A percentile compares a stretch with the other conserved stretches of the same genome.
These are phyloP conservation scores for Thuidium tamariscinum DNA, from an alignment of 225 moss, liverwort and hornwort genomes.

Conservation along the genomic window DNA sequence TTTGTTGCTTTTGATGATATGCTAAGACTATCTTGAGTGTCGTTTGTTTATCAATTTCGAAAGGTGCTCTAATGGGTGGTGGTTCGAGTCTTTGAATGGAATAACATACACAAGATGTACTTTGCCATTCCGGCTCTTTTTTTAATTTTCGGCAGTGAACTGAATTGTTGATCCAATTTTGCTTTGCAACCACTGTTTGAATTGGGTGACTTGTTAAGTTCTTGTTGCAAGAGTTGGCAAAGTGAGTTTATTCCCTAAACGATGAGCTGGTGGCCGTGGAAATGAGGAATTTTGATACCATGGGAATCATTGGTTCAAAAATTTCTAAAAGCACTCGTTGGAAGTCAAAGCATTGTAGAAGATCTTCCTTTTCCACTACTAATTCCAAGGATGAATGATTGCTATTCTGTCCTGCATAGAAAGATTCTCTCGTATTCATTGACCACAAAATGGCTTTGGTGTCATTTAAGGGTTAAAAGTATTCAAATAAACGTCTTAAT, in stretches of 20 bases:
- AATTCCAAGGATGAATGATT: too few relatives aligned
- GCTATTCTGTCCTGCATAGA: too few relatives aligned
- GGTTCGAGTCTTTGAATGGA: too few relatives aligned
- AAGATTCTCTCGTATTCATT: too few relatives aligned
- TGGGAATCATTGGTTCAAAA: too few relatives aligned
- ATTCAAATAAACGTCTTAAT: background rate
- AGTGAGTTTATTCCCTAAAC: background rate
- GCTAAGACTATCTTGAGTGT: background rate
- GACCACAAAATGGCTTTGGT: too few relatives aligned
- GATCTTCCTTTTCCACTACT: too few relatives aligned
- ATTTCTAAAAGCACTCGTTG: too few relatives aligned
- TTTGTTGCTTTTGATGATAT: background rate
- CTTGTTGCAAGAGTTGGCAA: background rate
- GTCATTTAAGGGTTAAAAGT: background rate
- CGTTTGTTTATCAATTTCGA: background rate
- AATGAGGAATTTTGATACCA: too few relatives aligned
- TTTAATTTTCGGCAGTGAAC: background rate
- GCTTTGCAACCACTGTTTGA: background rate
- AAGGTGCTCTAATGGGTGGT: background rate
- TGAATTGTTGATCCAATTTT: background rate
- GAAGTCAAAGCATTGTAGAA: too few relatives aligned
- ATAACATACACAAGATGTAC: background rate
- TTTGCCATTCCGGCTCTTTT: background rate
- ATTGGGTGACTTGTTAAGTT: background rate
- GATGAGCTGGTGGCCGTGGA: too few relatives aligned